Percentiles rank a stretch among this genome's conserved stretches.
Evolutionary conservation across 225 moss, liverwort and hornwort species (phyloP).

Genomic region (Physcomitrellopsis africana): DNA sequence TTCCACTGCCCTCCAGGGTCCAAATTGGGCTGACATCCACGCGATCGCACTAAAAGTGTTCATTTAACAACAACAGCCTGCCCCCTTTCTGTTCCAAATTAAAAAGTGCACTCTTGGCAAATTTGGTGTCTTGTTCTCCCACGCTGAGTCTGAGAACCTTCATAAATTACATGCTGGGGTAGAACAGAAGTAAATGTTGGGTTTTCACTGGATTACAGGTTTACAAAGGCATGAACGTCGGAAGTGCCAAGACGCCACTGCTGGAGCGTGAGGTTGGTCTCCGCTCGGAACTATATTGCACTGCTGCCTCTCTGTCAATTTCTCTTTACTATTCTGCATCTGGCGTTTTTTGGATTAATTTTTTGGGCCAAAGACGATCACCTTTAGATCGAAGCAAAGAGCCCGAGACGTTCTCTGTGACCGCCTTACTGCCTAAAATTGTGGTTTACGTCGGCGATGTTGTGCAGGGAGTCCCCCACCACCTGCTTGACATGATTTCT

Average conservation of each 20-base stretch:
- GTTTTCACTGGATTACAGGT: conserved; percentile 44
- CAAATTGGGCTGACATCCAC: not conserved
- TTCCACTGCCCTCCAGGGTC: not conserved
- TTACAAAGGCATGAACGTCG: conserved; percentile 51
- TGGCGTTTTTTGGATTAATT: not conserved
- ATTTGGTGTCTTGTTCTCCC: too few species aligned
- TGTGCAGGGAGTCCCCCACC: conserved; percentile 50
- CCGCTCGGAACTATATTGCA: not conserved
- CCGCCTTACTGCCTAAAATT: not conserved
- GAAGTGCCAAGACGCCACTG: conserved; percentile 60
- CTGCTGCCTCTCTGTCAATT: not conserved
- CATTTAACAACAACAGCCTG: too few species aligned
- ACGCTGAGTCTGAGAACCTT: too few species aligned
- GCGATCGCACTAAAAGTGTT: too few species aligned
- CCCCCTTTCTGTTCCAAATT: too few species aligned
- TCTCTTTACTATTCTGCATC: not conserved
- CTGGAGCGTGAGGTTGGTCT: conserved; percentile 49
- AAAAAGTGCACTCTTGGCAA: too few species aligned
- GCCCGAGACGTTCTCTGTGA: not conserved
- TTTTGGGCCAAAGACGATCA: not conserved
- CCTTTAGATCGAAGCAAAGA: not conserved
- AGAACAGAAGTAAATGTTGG: not conserved
- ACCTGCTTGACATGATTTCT: conserved; percentile 53
- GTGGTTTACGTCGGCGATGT: not conserved
- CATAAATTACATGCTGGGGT: too few species aligned